These are phyloP conservation scores for Ophiostoma australiae DNA, from an alignment of 2,329 filamentous ascomycete genomes.

Conservation along the genomic window DNA sequence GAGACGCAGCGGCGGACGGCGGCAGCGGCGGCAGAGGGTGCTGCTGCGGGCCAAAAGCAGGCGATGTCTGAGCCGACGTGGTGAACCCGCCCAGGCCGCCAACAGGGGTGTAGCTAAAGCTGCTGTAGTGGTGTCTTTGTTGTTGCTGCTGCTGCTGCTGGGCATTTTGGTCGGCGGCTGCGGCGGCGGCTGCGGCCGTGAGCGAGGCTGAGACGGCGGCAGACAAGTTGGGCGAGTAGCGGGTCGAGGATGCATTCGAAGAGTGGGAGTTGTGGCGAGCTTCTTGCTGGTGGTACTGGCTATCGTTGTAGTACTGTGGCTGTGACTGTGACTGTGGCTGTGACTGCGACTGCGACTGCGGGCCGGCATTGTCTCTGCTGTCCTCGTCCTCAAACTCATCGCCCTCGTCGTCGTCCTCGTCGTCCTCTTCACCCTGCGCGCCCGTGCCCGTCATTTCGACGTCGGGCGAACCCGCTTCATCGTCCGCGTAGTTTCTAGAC, in stretches of 20 bases:
- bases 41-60: constrained; percentile 51
- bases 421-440: not conserved
- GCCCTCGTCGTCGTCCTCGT: constrained; percentile 8
- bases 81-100: constrained; percentile 25
- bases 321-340: constrained; percentile 38
- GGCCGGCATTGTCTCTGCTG: not conserved
- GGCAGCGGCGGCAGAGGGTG: constrained; percentile 33
- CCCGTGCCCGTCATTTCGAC: constrained; percentile 59
- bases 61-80: constrained; percentile 49
- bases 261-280: constrained; percentile 51
- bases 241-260: constrained; percentile 38
- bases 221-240: constrained; percentile 28
- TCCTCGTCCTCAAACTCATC: constrained; percentile 17
- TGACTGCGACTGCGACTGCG: constrained; percentile 34
- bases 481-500: constrained; percentile 33
- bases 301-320: not conserved
- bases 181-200: not conserved
- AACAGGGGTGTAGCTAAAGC: constrained; percentile 43
- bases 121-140: constrained; percentile 35
- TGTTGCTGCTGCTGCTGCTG: constrained; percentile 40
- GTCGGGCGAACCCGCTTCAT: constrained; percentile 38
- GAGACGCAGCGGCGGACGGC: constrained; percentile 14
- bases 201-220: constrained; percentile 39
- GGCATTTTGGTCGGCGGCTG: constrained; percentile 35
- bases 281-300: constrained; percentile 27